A percentile compares a stretch with the other conserved stretches of the same genome.
phyloP scores from a whole-genome alignment of 139 green algal species.

The Chlorella sp. region DNA sequence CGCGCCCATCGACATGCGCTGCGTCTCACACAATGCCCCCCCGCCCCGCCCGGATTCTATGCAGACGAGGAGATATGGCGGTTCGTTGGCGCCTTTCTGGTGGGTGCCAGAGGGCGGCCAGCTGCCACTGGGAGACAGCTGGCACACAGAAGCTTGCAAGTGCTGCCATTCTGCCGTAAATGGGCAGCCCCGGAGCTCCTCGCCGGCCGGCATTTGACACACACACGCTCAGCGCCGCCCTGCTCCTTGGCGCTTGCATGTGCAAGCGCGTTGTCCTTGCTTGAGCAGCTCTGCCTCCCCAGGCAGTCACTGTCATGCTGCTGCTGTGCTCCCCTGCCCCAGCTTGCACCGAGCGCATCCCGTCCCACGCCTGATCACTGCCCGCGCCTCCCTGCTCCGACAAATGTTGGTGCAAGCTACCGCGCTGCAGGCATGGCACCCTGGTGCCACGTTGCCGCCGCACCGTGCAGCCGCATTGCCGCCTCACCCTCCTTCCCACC shows the following conservation, averaged over 20 bases:
- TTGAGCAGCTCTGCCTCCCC: no score
- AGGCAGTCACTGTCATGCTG: no score
- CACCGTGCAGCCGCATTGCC: not conserved
- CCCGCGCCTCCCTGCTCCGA: no score
- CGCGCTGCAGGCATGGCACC: not conserved
- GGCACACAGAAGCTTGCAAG: not conserved
- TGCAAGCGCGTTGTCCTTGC: no score
- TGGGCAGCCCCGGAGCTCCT: no score
- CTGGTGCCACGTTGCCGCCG: not conserved
- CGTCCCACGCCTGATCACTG: no score
- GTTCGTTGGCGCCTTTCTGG: conserved; percentile 53
- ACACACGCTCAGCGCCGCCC: no score
- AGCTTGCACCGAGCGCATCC: no score
- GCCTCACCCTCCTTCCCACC: not conserved
- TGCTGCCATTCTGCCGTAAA: no score
- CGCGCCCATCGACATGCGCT: not conserved
- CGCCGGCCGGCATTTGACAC: no score
- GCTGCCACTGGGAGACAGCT: not conserved
- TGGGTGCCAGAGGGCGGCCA: conserved; percentile 15
- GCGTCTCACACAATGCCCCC: not conserved
- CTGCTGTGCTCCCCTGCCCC: no score
- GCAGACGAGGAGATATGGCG: conserved; percentile 41
- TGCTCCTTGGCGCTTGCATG: no score
- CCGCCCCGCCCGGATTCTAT: not conserved
- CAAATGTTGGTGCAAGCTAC: not conserved